Conservation (phyloP, 495 filamentous ascomycete species). For the Aspergillus cavernicola region DNA sequence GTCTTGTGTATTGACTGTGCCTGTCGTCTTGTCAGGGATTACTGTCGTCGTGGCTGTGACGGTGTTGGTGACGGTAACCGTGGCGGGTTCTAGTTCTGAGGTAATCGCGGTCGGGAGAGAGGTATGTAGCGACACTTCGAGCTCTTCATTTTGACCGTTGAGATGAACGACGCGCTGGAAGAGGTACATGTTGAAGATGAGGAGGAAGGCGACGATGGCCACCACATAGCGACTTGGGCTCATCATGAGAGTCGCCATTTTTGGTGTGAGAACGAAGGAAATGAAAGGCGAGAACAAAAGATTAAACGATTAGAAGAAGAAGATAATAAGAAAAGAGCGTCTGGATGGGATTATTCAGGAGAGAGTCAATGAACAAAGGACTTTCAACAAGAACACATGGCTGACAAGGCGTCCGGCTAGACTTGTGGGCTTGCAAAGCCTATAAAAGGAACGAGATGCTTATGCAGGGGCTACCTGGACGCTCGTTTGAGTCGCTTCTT, state of each 20-base stretch:
- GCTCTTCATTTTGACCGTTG: conserved; percentile 1
- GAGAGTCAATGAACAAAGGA: neutral
- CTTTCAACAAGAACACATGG: conserved; percentile 3
- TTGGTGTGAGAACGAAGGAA: conserved; percentile 15
- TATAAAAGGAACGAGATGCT: neutral
- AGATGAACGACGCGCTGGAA: conserved; percentile 12
- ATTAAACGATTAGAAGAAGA: neutral
- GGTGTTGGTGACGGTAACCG: conserved; percentile 2
- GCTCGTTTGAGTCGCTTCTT: neutral
- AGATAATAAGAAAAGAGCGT: conserved; percentile 9
- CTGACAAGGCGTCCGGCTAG: conserved; percentile 2
- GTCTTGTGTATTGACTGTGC: neutral
- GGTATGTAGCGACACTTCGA: conserved; percentile 5
- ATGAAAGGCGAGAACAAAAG: conserved; percentile 34
- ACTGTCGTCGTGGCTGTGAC: conserved; percentile 4
- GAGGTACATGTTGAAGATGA: conserved; percentile 18
- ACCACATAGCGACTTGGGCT: conserved; percentile 9
- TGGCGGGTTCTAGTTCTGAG: neutral
- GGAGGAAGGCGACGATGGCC: conserved; percentile 3
- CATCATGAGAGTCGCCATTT: conserved; percentile 1
- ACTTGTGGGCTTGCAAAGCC: neutral
- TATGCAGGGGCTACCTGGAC: neutral
- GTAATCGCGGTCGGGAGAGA: neutral
- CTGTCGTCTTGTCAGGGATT: neutral
- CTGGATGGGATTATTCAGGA: neutral